Percentiles rank a stretch among this genome's conserved stretches.
These are phyloP conservation scores for Fusarium nelsonii DNA, from an alignment of 2,329 filamentous ascomycete genomes.

Conservation along the genomic window DNA sequence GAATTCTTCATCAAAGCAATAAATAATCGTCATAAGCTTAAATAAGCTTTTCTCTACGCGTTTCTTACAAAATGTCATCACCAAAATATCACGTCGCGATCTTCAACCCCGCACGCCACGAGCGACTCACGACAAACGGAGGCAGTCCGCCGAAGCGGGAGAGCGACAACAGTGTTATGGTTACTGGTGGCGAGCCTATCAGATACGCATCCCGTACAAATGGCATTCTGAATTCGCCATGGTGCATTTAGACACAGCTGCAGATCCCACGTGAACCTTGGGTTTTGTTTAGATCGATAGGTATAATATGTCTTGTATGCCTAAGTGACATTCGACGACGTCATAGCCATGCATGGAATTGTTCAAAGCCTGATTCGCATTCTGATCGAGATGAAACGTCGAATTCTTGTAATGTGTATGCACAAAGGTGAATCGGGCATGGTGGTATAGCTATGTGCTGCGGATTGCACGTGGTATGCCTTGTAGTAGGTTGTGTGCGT, in stretches of 20 bases:
- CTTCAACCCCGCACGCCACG: neutral
- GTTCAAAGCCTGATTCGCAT: neutral
- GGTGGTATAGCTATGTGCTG: neutral
- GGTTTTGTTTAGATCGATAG: neutral
- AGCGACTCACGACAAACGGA: neutral
- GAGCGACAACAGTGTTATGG: constrained; percentile 3
- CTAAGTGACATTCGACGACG: constrained; percentile 27
- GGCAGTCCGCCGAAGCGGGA: constrained; percentile 7
- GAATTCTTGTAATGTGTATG: constrained; percentile 4
- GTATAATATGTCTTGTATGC: neutral
- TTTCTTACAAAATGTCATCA: neutral
- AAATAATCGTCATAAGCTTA: neutral
- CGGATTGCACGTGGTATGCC: constrained; percentile 31
- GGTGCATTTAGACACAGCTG: neutral
- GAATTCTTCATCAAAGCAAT: neutral
- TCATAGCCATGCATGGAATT: constrained; percentile 26
- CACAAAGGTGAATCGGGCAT: constrained; percentile 13
- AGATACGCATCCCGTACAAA: neutral
- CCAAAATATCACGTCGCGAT: neutral
- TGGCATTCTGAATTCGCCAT: neutral
- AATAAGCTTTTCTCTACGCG: neutral
- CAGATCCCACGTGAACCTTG: neutral
- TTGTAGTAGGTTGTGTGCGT: constrained; percentile 12
- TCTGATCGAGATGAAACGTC: constrained; percentile 17
- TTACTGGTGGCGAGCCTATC: constrained; percentile 10